A percentile compares a stretch with the other conserved stretches of the same genome.
Evolutionary conservation across 805 yeast species (phyloP).

Genomic region (Schwanniomyces vanrijiae): DNA sequence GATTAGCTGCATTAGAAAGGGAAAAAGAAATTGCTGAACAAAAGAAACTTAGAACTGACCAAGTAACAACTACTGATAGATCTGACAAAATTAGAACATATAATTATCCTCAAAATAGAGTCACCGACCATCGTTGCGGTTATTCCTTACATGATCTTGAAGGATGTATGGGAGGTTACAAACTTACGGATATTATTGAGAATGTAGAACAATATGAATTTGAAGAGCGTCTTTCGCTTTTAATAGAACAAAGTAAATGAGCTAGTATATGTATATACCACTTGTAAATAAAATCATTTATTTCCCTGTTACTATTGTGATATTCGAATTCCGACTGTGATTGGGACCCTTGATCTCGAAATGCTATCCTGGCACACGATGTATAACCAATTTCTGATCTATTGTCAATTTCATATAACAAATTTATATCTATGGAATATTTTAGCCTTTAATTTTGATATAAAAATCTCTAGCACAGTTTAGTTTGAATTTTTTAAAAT

Average conservation of each 20-base stretch:
- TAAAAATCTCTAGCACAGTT: no score
- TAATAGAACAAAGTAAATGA: slow-evolving; percentile 8
- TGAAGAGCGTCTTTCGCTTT: slow-evolving; percentile 31
- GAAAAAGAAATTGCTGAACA: slow-evolving; percentile 64
- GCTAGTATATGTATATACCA: no score
- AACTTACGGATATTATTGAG: slow-evolving; percentile 35
- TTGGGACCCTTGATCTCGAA: no score
- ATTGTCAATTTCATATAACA: no score
- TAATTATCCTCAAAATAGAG: slow-evolving; percentile 87
- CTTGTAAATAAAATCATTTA: background rate
- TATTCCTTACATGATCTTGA: slow-evolving; percentile 70
- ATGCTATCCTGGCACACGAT: no score
- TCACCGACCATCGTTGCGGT: slow-evolving; percentile 93
- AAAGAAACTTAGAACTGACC: slow-evolving; percentile 67
- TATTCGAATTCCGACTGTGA: background rate
- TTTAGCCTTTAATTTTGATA: no score
- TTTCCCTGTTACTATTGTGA: background rate
- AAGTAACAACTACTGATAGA: slow-evolving; percentile 85
- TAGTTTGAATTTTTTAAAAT: no score
- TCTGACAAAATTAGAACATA: slow-evolving; percentile 93
- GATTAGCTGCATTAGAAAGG: slow-evolving; percentile 80
- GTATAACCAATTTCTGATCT: no score
- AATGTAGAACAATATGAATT: slow-evolving; percentile 38
- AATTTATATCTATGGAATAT: no score
- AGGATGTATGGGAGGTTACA: slow-evolving; percentile 39